A percentile compares a stretch with the other conserved stretches of the same genome.
phyloP scores from a whole-genome alignment of 345 rosid genomes.

The Adansonia digitata region DNA sequence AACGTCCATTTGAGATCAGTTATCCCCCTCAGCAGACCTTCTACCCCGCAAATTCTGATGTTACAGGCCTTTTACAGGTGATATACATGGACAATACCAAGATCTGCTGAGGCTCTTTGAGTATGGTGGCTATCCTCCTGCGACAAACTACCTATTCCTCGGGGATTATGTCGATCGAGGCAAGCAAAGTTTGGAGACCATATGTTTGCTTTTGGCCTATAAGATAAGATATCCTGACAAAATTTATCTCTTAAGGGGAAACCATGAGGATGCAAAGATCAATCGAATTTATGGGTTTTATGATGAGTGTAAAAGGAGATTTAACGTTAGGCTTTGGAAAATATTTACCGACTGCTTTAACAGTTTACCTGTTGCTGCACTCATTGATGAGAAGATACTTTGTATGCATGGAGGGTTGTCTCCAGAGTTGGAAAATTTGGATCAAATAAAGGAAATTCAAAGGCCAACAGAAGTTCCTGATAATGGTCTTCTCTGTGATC shows the following conservation, averaged over 20 bases:
- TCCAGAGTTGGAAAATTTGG: slow-evolving; percentile 62
- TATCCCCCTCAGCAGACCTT: background rate
- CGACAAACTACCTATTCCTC: slow-evolving; percentile 84
- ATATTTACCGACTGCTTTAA: slow-evolving; percentile 91
- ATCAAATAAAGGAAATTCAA: slow-evolving; percentile 68
- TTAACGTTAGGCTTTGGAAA: slow-evolving; percentile 93
- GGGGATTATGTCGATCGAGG: slow-evolving; percentile 99
- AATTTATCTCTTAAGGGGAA: slow-evolving; percentile 78
- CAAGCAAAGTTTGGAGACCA: slow-evolving; percentile 94
- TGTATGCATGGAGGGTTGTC: slow-evolving; percentile 99
- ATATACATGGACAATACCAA: slow-evolving; percentile 92
- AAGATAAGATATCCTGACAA: slow-evolving; percentile 76
- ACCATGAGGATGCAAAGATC: slow-evolving; percentile 98
- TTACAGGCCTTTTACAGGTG: slow-evolving; percentile 51
- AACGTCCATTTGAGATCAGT: background rate
- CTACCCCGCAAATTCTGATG: slow-evolving; percentile 4
- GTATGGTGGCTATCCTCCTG: slow-evolving; percentile 85
- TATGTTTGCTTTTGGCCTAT: slow-evolving; percentile 92
- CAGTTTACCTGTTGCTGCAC: slow-evolving; percentile 88
- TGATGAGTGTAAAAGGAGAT: slow-evolving; percentile 94
- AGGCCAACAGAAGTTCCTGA: slow-evolving; percentile 96
- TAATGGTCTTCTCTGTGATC: slow-evolving; percentile 85
- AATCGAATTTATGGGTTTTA: slow-evolving; percentile 95
- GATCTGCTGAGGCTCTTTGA: slow-evolving; percentile 87
- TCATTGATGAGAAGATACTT: slow-evolving; percentile 77